Evolutionary conservation across 2,329 filamentous ascomycete genomes (phyloP), one percentile per base, ranked within the genome.

Genomic region (Verticillium nubilum): DNA sequence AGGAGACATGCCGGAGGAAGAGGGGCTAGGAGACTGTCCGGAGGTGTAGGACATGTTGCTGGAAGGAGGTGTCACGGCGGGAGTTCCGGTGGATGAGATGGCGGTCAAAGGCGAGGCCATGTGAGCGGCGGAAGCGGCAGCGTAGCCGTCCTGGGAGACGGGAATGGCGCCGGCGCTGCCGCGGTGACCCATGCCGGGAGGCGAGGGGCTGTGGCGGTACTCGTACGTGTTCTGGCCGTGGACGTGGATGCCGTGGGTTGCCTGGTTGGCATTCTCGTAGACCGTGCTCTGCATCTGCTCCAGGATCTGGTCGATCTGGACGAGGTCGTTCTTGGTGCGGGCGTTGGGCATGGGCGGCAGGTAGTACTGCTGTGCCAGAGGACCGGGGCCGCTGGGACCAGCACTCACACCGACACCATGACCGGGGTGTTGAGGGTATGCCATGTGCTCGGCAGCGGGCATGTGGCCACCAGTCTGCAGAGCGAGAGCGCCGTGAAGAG

Each of bases 211-310:
- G 68, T 82, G 78, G 64, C 86, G 84, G 74, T 84, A 80, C 65
- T 81, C 81, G 58, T 83, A 78, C 35, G 80, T 71, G 68, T 89
- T 87, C 70, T 92, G 88, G 61, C 87, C 87, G 56, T 90, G 86
- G 63, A 92, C 86, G 67, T 90, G 89, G 60, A 96, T 85, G 60
- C 91, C 90, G 52, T 89, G 88, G 2, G 91, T 91, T 31, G 92
- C 88, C 56, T 92, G 88, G 67, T 87, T 91, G 59, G 92, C 88
- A 73, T 89, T 96, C 77, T 98, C 95, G 72, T 98, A 98, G 55
- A 98, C 92, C 53, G 94, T 97, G 64, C 89, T 88, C 76, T 97
- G 93, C 82, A 98, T 94, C 76, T 97, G 92, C 76, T 97, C 92
- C 59, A 99, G 85, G 73, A 98, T 91, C 70, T 92, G 90, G 73